Percentiles rank a stretch among this genome's conserved stretches.
Evolutionary conservation across 1,284 basidiomycete genomes (phyloP).

Genomic region (Trichosporon sp.): DNA sequence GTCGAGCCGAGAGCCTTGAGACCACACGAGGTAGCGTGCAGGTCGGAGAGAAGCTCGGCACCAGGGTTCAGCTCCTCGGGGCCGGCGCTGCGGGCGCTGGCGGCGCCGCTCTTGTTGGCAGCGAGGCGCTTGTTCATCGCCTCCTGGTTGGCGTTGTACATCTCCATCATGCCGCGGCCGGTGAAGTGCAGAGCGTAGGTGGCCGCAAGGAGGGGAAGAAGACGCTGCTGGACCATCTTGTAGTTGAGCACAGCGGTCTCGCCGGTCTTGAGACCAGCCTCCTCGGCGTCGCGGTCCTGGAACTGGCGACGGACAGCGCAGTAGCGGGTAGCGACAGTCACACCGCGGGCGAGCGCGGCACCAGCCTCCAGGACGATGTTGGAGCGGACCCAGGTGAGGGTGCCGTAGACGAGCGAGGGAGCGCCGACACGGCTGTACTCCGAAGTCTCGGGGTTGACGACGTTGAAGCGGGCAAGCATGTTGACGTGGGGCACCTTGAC

Average conservation of each 20-base stretch:
- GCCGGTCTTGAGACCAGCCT: slow-evolving; percentile 34
- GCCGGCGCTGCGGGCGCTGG: slow-evolving; percentile 13
- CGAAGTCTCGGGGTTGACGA: slow-evolving; percentile 49
- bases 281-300: slow-evolving; percentile 44
- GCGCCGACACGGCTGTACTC: slow-evolving; percentile 49
- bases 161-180: slow-evolving; percentile 48
- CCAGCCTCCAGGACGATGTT: slow-evolving; percentile 55
- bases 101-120: too few relatives aligned
- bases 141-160: slow-evolving; percentile 36
- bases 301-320: slow-evolving; percentile 54
- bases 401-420: slow-evolving; percentile 56
- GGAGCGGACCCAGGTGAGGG: slow-evolving; percentile 53
- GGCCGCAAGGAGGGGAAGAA: slow-evolving; percentile 56
- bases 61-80: slow-evolving; percentile 21
- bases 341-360: slow-evolving; percentile 53
- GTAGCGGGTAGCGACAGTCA: slow-evolving; percentile 56
- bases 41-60: slow-evolving; percentile 18
- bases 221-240: slow-evolving; percentile 56
- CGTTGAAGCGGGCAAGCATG: slow-evolving; percentile 59
- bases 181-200: slow-evolving; percentile 56
- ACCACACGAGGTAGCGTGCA: slow-evolving; percentile 19
- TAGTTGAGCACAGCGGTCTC: slow-evolving; percentile 57
- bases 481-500: slow-evolving; percentile 54
- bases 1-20: slow-evolving; percentile 44
- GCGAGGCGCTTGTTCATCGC: slow-evolving; percentile 20